Base-by-base conservation (phyloP, 495 filamentous ascomycete species). In the Amphirosellinia nigrospora region DNA sequence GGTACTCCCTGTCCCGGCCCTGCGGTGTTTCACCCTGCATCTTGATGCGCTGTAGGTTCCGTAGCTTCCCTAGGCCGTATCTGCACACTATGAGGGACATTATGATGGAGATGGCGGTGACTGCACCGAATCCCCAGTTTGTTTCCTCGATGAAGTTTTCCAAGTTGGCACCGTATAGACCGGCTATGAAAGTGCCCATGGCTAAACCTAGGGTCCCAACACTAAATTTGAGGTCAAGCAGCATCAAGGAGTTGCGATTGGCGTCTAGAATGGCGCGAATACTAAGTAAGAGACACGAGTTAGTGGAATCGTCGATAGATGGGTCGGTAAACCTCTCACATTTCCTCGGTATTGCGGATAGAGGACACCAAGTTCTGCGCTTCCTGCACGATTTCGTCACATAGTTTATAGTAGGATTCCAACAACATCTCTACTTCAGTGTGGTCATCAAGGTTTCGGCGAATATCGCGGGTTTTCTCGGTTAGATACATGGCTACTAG, bases 131-230 rank as follows among this genome's bases (percentile, higher is more conserved):
- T 11, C 94, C 96, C 75, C 94, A 84, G 79, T 93, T 89, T n/a
- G 92, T 93, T 79, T 98, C 96, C 83, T 99, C 96, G 71, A 98
- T 91, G 80, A 98, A 99, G 80, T 98, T 98, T 77, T 97, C 96
- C 71, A 99, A 84, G 81, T 99, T 99, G 94, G 98, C 98, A 73
- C 96, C 96, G 84, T 98, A 98, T 15, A 98, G 89, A n/a, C 93
- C 94, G 34, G 96, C 96, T 76, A 97, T 88, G 75, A 98, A 94
- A 60, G 96, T 97, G 38, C 96, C 96, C 73, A 93, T 91, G 66
- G 92, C 94, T 38, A 99, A 88, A 3, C 94, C 94, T 11, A 99
- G 87, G 3, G 96, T 98, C 46, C 93, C 93, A 68, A 99, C 95
- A 75, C 91, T 95, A 82, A 99, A 97, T 78, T 97, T 97, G 62